Conservation (phyloP, 306 rosid species). For the Medicago ruthenica region DNA sequence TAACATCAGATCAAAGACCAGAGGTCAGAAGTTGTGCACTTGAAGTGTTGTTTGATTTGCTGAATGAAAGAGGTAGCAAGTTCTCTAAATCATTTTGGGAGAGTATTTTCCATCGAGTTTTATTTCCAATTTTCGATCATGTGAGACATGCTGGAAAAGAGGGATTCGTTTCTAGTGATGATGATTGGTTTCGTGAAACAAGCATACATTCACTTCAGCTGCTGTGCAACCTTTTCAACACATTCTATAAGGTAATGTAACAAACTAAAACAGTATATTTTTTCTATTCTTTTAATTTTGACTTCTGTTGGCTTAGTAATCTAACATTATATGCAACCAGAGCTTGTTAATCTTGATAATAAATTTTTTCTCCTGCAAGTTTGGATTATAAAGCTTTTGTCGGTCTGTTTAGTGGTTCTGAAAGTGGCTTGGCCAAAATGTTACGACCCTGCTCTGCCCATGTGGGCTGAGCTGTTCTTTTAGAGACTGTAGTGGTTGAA, state of each 20-base stretch:
- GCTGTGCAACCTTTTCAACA: conserved; percentile 98
- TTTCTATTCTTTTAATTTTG: conserved; percentile 15
- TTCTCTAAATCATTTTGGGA: conserved; percentile 95
- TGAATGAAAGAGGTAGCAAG: conserved; percentile 97
- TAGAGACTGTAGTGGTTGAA: neutral
- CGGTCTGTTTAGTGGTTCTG: neutral
- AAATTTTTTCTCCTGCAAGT: neutral
- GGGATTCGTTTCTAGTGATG: conserved; percentile 67
- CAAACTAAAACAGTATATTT: conserved; percentile 22
- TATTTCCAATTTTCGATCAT: conserved; percentile 99
- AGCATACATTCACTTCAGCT: conserved; percentile 97
- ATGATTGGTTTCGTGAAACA: conserved; percentile 90
- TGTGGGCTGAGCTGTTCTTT: neutral
- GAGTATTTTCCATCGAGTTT: conserved; percentile 93
- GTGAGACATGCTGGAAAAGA: conserved; percentile 97
- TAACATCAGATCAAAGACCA: conserved; percentile 93
- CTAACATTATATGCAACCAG: neutral
- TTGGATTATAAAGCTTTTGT: neutral
- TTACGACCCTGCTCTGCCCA: neutral
- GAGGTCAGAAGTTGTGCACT: conserved; percentile 99
- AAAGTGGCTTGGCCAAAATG: neutral
- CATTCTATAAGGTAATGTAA: conserved; percentile 94
- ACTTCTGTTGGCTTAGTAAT: conserved; percentile 18
- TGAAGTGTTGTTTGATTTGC: conserved; percentile 97
- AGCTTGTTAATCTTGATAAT: conserved; percentile 24